Evolutionary conservation across 345 rosid species (phyloP), one percentile per base, ranked within the genome.

Genomic region (Salix brachista): DNA sequence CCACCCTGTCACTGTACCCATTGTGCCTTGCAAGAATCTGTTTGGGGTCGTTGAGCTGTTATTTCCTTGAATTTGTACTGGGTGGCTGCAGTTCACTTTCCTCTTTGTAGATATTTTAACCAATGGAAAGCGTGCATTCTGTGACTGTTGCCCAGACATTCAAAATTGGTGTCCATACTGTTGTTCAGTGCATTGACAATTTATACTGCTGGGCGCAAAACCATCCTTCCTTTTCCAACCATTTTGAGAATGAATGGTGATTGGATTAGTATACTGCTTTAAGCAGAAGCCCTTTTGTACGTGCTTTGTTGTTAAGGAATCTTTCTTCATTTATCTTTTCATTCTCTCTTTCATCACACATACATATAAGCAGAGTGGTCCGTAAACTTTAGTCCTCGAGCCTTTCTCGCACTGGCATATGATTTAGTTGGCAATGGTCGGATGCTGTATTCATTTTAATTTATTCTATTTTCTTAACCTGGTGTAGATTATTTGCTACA

Each of bases 41-140:
- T 76, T 44, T 2, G 61, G 80, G 89, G 76, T 79, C 72, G 77
- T 37, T 50, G 21, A 66, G 85, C 80, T 74, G 77, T 81, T 62
- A 77, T 78, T 80, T 80, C 75, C 81, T 77, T 80, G 80, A 82
- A 86, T 67, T 65, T 77, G 83, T 77, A 71, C 85, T 82, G 86
- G 84, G 84, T 75, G 68, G 74, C 83, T 77, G 87, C 83, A 67
- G 86, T 85, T 75, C 68, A 72, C 76, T 83, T 83, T 80, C 77
- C 84, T 78, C 80, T 77, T 73, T 88, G 89, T 89, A 89, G 87
- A 89, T 86, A 88, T 83, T 76, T 81, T 85, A 84, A 85, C 86
- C 67, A 78, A 75, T 81, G 87, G 85, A 83, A 84, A 85, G 84
- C 83, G 60, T 81, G 85, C 81, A 42, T 44, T 76, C 84, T 75